Evolutionary conservation across 306 rosid genomes (phyloP).

Genomic region (Pachyrhizus erosus): DNA sequence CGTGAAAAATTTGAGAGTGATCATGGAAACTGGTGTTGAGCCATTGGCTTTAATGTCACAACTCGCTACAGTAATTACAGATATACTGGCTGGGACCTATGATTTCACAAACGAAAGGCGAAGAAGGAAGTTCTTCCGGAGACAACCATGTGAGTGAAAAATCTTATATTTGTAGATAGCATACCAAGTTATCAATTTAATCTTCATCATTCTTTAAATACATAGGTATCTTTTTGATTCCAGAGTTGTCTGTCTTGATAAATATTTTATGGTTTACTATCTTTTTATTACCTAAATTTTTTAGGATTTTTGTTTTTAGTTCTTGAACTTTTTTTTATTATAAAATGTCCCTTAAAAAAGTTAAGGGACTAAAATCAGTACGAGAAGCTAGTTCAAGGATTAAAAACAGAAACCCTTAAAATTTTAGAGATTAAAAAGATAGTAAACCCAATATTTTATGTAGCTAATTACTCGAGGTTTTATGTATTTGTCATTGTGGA

Average conservation of each 20-base stretch:
- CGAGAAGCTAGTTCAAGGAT: too few relatives aligned
- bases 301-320: too few relatives aligned
- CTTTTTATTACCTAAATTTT: too few relatives aligned
- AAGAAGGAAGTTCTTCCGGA: constrained; percentile 87
- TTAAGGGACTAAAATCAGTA: too few relatives aligned
- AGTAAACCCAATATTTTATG: constrained; percentile 29
- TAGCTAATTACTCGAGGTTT: neutral
- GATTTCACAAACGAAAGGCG: constrained; percentile 74
- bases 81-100: constrained; percentile 94
- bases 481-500: constrained; percentile 16
- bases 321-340: too few relatives aligned
- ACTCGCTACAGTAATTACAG: constrained; percentile 95
- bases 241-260: neutral
- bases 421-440: too few relatives aligned
- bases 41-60: constrained; percentile 97
- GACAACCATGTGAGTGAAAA: constrained; percentile 78
- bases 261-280: constrained; percentile 29
- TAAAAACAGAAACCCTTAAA: too few relatives aligned
- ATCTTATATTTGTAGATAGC: neutral
- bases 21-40: constrained; percentile 97
- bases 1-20: constrained; percentile 86
- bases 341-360: too few relatives aligned
- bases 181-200: constrained; percentile 16
- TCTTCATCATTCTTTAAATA: neutral
- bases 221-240: neutral